Evolutionary conservation across 768 basidiomycete genomes (phyloP).

Genomic region (Mycena amicta): DNA sequence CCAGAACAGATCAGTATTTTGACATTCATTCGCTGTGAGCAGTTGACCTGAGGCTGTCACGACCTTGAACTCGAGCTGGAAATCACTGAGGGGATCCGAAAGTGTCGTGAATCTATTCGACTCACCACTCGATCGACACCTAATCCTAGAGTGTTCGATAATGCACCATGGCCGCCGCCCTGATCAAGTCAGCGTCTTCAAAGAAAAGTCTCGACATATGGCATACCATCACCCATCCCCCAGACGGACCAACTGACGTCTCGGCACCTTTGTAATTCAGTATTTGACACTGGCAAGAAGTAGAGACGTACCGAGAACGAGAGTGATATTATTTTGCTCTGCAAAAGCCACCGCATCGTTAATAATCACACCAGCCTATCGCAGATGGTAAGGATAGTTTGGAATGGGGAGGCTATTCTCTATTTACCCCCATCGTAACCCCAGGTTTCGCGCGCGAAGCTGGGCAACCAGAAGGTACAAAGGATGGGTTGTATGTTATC

Average conservation of each 20-base stretch:
- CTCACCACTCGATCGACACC: constrained; percentile 31
- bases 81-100: constrained; percentile 11
- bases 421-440: constrained; percentile 22
- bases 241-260: constrained; percentile 23
- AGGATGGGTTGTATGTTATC: constrained; percentile 17
- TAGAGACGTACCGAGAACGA: constrained; percentile 23
- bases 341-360: constrained; percentile 25
- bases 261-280: constrained; percentile 18
- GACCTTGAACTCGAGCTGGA: constrained; percentile 34
- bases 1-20: constrained; percentile 44
- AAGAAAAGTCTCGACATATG: not conserved
- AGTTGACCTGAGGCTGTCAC: constrained; percentile 40
- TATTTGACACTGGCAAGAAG: not conserved
- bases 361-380: constrained; percentile 25
- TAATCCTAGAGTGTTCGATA: constrained; percentile 27
- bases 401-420: not conserved
- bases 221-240: constrained; percentile 27
- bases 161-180: constrained; percentile 28
- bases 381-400: not conserved
- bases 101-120: not conserved
- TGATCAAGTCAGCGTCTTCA: no score
- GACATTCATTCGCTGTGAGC: constrained; percentile 36
- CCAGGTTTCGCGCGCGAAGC: constrained; percentile 23
- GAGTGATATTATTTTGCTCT: constrained; percentile 25
- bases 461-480: constrained; percentile 17